phyloP scores from a whole-genome alignment of 2,329 filamentous ascomycete species.

The Cladophialophora chaetospira region DNA sequence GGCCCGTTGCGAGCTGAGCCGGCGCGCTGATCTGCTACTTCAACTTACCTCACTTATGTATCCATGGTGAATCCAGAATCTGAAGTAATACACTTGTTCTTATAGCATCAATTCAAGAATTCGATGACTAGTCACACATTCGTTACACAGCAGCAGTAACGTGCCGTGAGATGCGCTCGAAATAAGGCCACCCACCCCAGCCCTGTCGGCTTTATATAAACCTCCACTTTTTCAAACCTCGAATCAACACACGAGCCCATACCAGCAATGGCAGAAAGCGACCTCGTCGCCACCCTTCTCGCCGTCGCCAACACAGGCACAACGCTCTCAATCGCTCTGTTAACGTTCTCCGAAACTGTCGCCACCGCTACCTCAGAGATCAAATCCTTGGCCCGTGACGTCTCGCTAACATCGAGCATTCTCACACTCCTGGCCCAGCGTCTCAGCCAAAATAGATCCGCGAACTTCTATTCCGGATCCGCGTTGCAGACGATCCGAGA shows the following conservation, averaged over 20 bases:
- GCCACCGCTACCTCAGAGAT: constrained; percentile 8
- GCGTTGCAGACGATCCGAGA: constrained; percentile 25
- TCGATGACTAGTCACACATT: not conserved
- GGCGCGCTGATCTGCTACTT: no score
- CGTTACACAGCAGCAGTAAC: not conserved
- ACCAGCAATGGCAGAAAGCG: constrained; percentile 10
- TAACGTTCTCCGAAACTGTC: constrained; percentile 20
- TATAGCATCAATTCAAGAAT: no score
- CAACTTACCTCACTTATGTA: no score
- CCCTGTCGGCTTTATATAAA: not conserved
- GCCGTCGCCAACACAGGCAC: constrained; percentile 12
- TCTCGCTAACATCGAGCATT: constrained; percentile 36
- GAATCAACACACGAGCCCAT: not conserved
- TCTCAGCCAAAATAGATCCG: constrained; percentile 33
- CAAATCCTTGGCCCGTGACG: constrained; percentile 34
- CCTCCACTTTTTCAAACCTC: not conserved
- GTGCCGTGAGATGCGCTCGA: not conserved
- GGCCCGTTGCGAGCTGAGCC: no score
- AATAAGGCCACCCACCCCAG: not conserved
- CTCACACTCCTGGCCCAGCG: constrained; percentile 34
- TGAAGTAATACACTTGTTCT: no score
- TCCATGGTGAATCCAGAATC: no score
- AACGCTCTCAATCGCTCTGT: constrained; percentile 17
- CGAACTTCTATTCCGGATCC: constrained; percentile 30
- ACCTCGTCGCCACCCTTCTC: constrained; percentile 8